A percentile compares a stretch with the other conserved stretches of the same genome.
phyloP scores from a whole-genome alignment of 1,284 basidiomycete species.

The Tilletia walkeri region DNA sequence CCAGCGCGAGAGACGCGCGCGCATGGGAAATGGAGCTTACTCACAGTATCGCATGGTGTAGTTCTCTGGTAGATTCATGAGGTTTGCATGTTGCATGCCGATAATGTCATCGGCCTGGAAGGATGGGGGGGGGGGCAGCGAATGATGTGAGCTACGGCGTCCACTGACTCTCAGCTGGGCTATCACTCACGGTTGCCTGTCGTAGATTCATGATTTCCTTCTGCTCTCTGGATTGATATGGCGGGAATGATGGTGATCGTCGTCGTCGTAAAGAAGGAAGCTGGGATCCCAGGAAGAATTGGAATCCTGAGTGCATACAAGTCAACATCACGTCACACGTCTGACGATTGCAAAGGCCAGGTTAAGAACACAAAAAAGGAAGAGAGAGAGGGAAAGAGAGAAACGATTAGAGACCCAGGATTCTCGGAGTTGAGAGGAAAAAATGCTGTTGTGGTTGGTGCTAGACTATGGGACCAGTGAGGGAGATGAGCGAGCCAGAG shows the following conservation, averaged over 20 bases:
- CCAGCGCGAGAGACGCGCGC: neutral
- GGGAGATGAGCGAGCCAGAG: no score
- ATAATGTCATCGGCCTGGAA: conserved; percentile 48
- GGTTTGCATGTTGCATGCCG: conserved; percentile 54
- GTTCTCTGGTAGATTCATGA: conserved; percentile 55
- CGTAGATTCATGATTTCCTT: conserved; percentile 6
- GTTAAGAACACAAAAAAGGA: no score
- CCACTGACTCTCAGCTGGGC: no score
- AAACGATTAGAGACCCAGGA: no score
- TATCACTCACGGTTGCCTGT: conserved; percentile 19
- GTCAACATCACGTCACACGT: no score
- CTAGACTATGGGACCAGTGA: no score
- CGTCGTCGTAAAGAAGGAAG: neutral
- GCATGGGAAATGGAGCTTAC: neutral
- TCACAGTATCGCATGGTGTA: conserved; percentile 53
- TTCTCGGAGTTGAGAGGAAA: no score
- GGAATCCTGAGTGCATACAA: no score
- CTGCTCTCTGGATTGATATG: neutral
- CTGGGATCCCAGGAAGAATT: no score
- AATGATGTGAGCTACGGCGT: neutral
- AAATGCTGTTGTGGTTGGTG: no score
- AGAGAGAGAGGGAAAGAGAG: no score
- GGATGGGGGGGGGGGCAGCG: neutral
- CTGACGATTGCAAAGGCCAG: no score
- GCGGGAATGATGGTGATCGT: neutral